These are phyloP conservation scores for Aphanomyces stellatus DNA, from an alignment of 352 stramenopile genomes.

Conservation along the genomic window DNA sequence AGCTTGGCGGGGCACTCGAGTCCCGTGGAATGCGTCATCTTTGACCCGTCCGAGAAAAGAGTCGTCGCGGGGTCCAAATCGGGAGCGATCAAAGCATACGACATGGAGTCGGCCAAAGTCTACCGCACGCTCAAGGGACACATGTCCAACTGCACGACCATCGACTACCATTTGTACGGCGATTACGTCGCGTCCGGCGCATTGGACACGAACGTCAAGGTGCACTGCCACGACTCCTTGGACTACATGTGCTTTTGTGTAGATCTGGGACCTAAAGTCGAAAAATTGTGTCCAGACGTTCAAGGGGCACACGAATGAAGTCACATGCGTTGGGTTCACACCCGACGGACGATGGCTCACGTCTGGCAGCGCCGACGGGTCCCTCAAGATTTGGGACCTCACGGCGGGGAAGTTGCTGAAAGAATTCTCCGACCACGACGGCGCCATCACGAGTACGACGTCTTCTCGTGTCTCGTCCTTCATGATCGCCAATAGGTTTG, in stretches of 20 bases:
- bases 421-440: conserved; percentile 67
- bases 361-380: conserved; percentile 56
- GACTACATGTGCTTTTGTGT: neutral
- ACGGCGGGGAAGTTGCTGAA: conserved; percentile 61
- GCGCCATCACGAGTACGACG: conserved; percentile 52
- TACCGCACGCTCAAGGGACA: conserved; percentile 73
- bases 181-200: conserved; percentile 79
- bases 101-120: conserved; percentile 70
- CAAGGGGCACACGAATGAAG: conserved; percentile 65
- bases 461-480: no score
- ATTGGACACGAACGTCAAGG: conserved; percentile 75
- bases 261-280: conserved; percentile 73
- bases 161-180: conserved; percentile 81
- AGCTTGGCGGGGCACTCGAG: conserved; percentile 68
- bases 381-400: conserved; percentile 81
- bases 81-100: conserved; percentile 80
- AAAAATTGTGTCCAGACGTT: conserved; percentile 85
- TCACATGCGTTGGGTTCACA: conserved; percentile 72
- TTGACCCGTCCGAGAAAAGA: conserved; percentile 67
- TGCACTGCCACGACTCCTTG: neutral
- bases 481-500: conserved; percentile 28
- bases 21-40: conserved; percentile 68
- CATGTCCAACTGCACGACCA: conserved; percentile 68
- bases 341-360: conserved; percentile 78
- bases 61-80: conserved; percentile 67